These are phyloP conservation scores for Carex cristatella DNA, from an alignment of 176 grass and related monocot genomes.

Conservation along the genomic window DNA sequence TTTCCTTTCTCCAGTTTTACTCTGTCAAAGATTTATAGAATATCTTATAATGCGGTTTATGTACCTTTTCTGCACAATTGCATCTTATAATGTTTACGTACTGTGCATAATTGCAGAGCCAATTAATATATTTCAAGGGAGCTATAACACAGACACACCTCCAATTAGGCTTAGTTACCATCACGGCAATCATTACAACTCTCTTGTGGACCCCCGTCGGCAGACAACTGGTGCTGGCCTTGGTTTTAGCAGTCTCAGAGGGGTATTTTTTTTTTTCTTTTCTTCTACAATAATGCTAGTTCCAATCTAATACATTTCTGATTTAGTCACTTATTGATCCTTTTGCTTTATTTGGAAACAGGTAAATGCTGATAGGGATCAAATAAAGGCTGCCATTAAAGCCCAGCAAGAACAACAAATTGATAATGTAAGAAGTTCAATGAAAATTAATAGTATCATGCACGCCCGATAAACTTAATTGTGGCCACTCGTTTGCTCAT, in stretches of 20 bases:
- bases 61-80: constrained; percentile 27
- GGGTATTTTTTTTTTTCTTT: constrained; percentile 41
- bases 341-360: constrained; percentile 27
- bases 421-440: constrained; percentile 68
- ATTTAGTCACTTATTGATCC: background rate
- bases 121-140: constrained; percentile 99
- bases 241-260: constrained; percentile 90
- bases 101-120: constrained; percentile 52
- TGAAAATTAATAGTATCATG: constrained; percentile 12
- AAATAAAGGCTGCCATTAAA: constrained; percentile 94
- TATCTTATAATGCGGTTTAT: background rate
- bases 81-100: constrained; percentile 29
- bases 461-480: background rate
- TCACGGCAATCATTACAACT: constrained; percentile 99
- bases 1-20: constrained; percentile 6
- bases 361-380: constrained; percentile 89
- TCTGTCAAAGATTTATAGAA: background rate
- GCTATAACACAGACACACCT: constrained; percentile 80
- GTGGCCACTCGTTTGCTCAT: constrained; percentile 2
- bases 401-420: constrained; percentile 98
- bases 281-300: background rate
- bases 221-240: constrained; percentile 79
- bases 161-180: constrained; percentile 95
- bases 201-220: constrained; percentile 80
- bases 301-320: background rate